Percentiles rank a stretch among this genome's conserved stretches.
These are phyloP conservation scores for Lentinus brumalis DNA, from an alignment of 768 basidiomycete species.

Conservation along the genomic window DNA sequence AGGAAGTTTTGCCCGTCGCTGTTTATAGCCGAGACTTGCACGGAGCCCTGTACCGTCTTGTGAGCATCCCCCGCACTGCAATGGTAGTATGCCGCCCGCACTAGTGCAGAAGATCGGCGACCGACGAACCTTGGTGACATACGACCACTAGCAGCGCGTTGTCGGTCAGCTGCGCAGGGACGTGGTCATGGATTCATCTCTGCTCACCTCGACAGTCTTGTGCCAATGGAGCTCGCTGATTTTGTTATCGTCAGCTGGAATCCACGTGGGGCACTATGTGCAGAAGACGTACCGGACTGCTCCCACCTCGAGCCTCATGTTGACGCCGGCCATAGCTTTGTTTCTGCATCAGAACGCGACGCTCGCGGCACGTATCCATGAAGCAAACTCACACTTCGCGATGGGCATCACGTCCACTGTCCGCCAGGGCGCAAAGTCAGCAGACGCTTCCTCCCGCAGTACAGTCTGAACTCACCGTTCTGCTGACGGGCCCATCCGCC, in stretches of 20 bases:
- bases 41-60: conserved; percentile 19
- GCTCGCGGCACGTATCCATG: background rate
- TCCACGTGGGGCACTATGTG: background rate
- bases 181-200: background rate
- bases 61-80: background rate
- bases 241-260: background rate
- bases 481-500: conserved; percentile 73
- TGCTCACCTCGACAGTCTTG: conserved; percentile 30
- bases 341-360: conserved; percentile 3
- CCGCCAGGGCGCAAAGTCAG: background rate
- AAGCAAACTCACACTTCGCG: conserved; percentile 32
- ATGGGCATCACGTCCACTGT: conserved; percentile 43
- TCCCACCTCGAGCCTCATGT: conserved; percentile 39
- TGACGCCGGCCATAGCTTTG: conserved; percentile 33
- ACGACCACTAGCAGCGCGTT: conserved; percentile 29
- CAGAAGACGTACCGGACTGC: conserved; percentile 31
- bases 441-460: conserved; percentile 11
- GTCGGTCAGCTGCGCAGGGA: conserved; percentile 4
- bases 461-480: conserved; percentile 43
- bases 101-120: background rate
- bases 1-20: conserved; percentile 51
- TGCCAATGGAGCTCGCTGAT: conserved; percentile 39
- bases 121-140: conserved; percentile 32
- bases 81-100: background rate
- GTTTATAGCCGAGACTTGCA: conserved; percentile 51